Percentiles rank a stretch among this genome's conserved stretches.
These are phyloP conservation scores for Silybum marianum DNA, from an alignment of 129 eudicot species.

Conservation along the genomic window DNA sequence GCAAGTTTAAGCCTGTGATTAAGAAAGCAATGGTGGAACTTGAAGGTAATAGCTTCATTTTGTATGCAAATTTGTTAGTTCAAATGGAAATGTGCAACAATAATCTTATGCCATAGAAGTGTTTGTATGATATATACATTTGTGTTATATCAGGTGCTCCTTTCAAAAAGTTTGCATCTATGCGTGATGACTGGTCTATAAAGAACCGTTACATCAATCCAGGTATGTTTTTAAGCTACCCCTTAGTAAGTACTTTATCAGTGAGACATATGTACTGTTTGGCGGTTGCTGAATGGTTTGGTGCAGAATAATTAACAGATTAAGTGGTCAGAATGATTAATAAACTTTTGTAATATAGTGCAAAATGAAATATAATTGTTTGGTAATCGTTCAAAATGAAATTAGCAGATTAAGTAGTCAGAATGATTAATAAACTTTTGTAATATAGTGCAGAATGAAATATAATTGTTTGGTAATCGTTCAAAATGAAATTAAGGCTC, in stretches of 20 bases:
- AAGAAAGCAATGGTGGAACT: slow-evolving; percentile 99
- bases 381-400: too few species aligned
- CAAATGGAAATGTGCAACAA: not conserved
- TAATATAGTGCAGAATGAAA: too few species aligned
- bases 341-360: too few species aligned
- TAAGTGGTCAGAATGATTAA: too few species aligned
- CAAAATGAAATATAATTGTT: too few species aligned
- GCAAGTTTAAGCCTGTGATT: slow-evolving; percentile 94
- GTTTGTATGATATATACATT: not conserved
- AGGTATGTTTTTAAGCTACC: slow-evolving; percentile 41
- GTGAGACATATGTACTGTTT: not conserved
- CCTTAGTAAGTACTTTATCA: not conserved
- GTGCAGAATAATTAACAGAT: too few species aligned
- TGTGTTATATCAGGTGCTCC: slow-evolving; percentile 66
- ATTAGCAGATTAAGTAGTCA: too few species aligned
- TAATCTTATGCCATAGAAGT: not conserved
- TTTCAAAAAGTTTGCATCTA: slow-evolving; percentile 79
- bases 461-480: too few species aligned
- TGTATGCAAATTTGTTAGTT: not conserved
- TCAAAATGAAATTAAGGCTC: too few species aligned
- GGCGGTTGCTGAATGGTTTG: too few species aligned
- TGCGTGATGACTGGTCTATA: slow-evolving; percentile 85
- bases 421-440: too few species aligned
- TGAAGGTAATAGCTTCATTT: slow-evolving; percentile 51
- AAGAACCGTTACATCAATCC: slow-evolving; percentile 78